Evolutionary conservation across 2,329 filamentous ascomycete species (phyloP), one percentile per base, ranked within the genome.

Genomic region (Zopfia rhizophila): DNA sequence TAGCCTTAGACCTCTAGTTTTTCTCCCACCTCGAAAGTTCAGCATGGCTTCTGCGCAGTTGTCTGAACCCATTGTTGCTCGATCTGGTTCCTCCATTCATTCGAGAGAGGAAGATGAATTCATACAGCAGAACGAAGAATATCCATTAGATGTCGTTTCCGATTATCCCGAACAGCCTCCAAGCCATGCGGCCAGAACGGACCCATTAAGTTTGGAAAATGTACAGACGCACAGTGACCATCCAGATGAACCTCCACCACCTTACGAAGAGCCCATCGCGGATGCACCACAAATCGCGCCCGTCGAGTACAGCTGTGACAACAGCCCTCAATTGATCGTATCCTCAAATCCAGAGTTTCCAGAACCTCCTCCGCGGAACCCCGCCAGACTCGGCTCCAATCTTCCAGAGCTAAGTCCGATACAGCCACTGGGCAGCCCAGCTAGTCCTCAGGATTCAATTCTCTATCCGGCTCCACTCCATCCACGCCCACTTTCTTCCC

Each of bases 171-270:
- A 23, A 30, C 43, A 30, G 17, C 28, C 48, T 6, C 39, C 48
- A 6, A 48, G 33, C 21, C 22, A 35, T 14, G 33, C 45, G 32
- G 30, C 37, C 11, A 24, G 17, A 14, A 13, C n/a, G 16, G 14
- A 53, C 27, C 43, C 48, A 19, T 16, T n/a, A n/a, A n/a, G n/a
- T n/a, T n/a, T 46, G 8, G 39, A 39, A 3, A 16, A 32, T 13
- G 17, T 31, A 6, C 23, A 49, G 8, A 30, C 23, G 25, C 38
- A 46, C 10, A 13, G 45, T 16, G 27, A 51, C 8, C n/a, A n/a
- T n/a, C 28, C 22, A 14, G 53, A 59, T 33, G 58, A 61, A 29
- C 55, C 55, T 12, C 58, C 58, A 14, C 58, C 58, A 14, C 55
- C 53, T 12, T 61, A 61, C 31, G 46, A 50, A 27, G 51, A 51